A percentile compares a stretch with the other conserved stretches of the same genome.
These are phyloP conservation scores for Pseudognaphalium luteoalbum DNA, from an alignment of 129 eudicot species.

Conservation along the genomic window DNA sequence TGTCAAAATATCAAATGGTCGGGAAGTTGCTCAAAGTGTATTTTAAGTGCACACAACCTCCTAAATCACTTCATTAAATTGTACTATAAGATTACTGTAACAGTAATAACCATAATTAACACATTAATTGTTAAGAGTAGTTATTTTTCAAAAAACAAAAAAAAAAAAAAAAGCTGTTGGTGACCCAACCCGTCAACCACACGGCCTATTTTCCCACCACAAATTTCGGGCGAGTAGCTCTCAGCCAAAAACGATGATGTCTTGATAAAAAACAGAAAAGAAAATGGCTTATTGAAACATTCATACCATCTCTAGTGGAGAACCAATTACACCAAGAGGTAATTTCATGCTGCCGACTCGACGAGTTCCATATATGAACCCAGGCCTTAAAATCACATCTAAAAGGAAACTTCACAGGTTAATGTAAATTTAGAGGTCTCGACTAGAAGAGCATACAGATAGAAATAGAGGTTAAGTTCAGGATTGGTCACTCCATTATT, in stretches of 20 bases:
- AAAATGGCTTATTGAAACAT: not conserved
- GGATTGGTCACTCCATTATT: not conserved
- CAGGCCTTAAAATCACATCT: constrained; percentile 96
- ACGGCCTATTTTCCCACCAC: not conserved
- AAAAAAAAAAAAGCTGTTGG: not conserved
- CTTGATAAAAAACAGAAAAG: not conserved
- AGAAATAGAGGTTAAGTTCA: not conserved
- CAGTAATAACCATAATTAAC: not conserved
- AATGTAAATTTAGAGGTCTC: not conserved
- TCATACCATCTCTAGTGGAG: constrained; percentile 88
- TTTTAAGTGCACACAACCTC: not conserved
- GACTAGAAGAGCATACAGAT: not conserved
- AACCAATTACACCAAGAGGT: constrained; percentile 93
- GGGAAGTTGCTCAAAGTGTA: not conserved
- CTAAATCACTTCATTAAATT: not conserved
- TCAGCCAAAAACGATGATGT: constrained; percentile 16
- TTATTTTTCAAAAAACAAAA: too few relatives aligned
- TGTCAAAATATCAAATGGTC: not conserved
- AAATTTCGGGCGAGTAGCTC: not conserved
- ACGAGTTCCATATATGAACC: constrained; percentile 93
- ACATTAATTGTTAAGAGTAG: not conserved
- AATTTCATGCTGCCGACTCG: constrained; percentile 86
- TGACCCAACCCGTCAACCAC: not conserved
- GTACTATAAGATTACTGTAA: not conserved
- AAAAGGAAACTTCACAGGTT: constrained; percentile 21